phyloP scores from a whole-genome alignment of 352 stramenopile genomes.

The Globisporangium nunn region DNA sequence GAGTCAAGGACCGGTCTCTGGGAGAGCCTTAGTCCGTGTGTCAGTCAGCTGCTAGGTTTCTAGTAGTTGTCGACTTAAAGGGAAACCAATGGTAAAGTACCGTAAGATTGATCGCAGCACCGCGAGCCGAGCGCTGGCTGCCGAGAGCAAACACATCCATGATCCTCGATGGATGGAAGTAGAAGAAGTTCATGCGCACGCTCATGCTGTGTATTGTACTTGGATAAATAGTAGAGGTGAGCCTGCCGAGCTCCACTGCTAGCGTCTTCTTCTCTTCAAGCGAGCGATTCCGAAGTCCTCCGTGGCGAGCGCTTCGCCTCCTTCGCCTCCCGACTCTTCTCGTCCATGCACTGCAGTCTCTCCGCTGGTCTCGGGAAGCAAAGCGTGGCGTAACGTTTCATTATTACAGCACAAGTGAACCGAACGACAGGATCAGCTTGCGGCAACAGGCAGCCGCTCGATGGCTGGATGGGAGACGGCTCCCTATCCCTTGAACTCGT shows the following conservation, averaged over 20 bases:
- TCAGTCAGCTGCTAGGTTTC: no score
- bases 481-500: conserved; percentile 13
- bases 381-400: background rate
- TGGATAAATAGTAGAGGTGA: background rate
- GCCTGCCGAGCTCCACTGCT: background rate
- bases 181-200: no score
- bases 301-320: background rate
- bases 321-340: background rate
- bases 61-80: no score
- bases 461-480: background rate
- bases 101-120: no score
- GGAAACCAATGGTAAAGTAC: no score
- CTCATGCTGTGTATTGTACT: background rate
- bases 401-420: background rate
- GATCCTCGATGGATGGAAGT: no score
- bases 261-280: no score
- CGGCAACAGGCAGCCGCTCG: background rate
- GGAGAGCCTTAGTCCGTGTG: no score
- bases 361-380: background rate
- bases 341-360: background rate
- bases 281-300: background rate
- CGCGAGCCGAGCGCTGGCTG: no score
- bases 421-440: background rate
- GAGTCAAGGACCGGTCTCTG: no score
- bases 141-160: no score